Base-by-base conservation (phyloP, 495 filamentous ascomycete genomes). In the Penicillium robsamsonii region DNA sequence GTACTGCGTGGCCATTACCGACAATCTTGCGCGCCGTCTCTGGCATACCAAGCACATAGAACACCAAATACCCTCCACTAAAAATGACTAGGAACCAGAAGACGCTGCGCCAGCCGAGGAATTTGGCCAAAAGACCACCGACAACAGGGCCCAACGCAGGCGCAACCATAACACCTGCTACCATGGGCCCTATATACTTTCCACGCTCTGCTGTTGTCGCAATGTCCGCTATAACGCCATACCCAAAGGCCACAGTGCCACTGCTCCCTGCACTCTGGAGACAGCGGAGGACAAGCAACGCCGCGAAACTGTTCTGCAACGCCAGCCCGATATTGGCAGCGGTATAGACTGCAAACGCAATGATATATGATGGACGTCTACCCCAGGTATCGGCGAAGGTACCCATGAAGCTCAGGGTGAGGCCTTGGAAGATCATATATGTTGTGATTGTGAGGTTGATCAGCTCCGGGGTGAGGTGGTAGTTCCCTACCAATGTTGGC, bases 11-110 rank as follows among this genome's bases (percentile, higher is more conserved):
- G 20, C 89, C 89, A 66, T 91, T 86, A 0, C 86, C 88, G 0
- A 91, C 88, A 4, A 92, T 80, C 13, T 81, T 85, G 8, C 88
- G 76, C 51, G 79, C 80, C 5, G 88, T 91, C 69, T 91, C 88
- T 3, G 87, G 87, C 15, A 88, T 74, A 10, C 74, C 62, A 42
- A 88, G 37, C 15, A 78, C 44, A 57, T 81, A 84, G 2, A 79
- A 66, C 1, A 64, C 42, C 29, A 75, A 33, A 48, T 66, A 70
- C 0, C 57, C 40, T 5, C 68, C 69, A 42, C 65, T 61, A 22
- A 67, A 38, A 20, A 80, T 70, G 7, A 60, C 58, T 15, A 80
- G 59, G 42, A 77, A 74, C 77, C 75, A 80, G 52, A 80, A 80
- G 4, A 80, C 67, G 50, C 60, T 69, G 4, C 68, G 45, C 74